A percentile compares a stretch with the other conserved stretches of the same genome.
phyloP scores from a whole-genome alignment of 2,329 filamentous ascomycete species.

The Penicillium sp. region DNA sequence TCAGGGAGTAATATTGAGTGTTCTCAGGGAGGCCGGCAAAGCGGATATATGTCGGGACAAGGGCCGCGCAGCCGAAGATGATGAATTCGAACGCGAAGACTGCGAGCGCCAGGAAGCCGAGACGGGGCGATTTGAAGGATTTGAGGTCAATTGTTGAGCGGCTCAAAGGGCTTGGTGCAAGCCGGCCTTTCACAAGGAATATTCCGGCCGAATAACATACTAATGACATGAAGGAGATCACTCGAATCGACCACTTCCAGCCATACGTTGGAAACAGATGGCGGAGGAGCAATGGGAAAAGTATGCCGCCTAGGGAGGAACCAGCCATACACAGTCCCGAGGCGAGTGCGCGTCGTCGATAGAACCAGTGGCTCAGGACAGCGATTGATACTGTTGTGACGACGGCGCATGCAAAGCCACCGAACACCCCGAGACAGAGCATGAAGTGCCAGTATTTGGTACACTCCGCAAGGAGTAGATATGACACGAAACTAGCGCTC shows the following conservation, averaged over 20 bases:
- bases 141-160: conserved; percentile 45
- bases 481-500: conserved; percentile 43
- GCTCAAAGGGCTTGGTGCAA: conserved; percentile 32
- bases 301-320: conserved; percentile 43
- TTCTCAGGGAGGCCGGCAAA: conserved; percentile 44
- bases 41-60: conserved; percentile 53
- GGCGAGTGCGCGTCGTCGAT: conserved; percentile 42
- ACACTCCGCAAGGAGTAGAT: conserved; percentile 55
- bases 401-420: conserved; percentile 41
- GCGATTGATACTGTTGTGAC: conserved; percentile 44
- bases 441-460: conserved; percentile 56
- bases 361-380: conserved; percentile 49
- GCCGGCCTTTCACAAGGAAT: conserved; percentile 40
- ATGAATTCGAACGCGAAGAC: conserved; percentile 56
- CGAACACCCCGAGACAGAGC: conserved; percentile 43
- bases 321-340: conserved; percentile 48
- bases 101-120: conserved; percentile 48
- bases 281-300: conserved; percentile 43
- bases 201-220: conserved; percentile 39
- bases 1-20: conserved; percentile 51
- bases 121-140: conserved; percentile 48
- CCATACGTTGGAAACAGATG: conserved; percentile 38
- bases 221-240: conserved; percentile 43
- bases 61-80: conserved; percentile 54
- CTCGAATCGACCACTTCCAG: conserved; percentile 43